A percentile compares a stretch with the other conserved stretches of the same genome.
Conservation (phyloP, 2,329 filamentous ascomycete species). For the Waltergamsia citrina region DNA sequence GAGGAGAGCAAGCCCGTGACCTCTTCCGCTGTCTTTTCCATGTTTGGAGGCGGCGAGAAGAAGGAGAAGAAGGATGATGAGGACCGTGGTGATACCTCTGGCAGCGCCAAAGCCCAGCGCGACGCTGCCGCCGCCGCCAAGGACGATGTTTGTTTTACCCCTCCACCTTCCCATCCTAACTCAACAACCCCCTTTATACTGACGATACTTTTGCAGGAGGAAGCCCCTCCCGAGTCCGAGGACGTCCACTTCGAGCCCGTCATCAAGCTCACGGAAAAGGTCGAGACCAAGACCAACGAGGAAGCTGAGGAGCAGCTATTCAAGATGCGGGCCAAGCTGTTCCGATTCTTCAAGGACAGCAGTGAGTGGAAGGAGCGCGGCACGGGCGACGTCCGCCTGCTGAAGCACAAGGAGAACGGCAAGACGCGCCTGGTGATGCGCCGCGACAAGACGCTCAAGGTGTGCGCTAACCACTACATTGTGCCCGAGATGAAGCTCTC, state of each 20-base stretch:
- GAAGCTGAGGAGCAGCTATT: conserved; percentile 95
- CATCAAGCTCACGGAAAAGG: conserved; percentile 90
- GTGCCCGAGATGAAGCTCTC: conserved; percentile 93
- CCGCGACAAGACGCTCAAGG: conserved; percentile 98
- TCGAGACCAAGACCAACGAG: conserved; percentile 96
- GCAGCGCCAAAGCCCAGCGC: conserved; percentile 74
- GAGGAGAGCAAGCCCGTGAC: conserved; percentile 33
- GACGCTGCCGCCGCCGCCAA: conserved; percentile 53
- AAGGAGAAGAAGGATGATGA: conserved; percentile 90
- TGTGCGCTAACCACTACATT: conserved; percentile 98
- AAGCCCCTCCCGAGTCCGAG: conserved; percentile 76
- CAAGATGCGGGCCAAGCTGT: conserved; percentile 99
- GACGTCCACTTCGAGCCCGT: conserved; percentile 98
- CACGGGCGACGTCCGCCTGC: conserved; percentile 87
- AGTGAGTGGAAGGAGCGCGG: conserved; percentile 99
- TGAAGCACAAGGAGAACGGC: conserved; percentile 98
- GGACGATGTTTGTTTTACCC: conserved; percentile 37
- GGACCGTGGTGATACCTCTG: conserved; percentile 78
- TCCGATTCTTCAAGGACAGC: conserved; percentile 88
- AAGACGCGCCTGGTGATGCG: conserved; percentile 98
- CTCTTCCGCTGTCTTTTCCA: conserved; percentile 75
- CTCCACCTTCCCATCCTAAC: neutral
- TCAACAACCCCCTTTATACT: neutral
- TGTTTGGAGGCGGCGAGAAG: conserved; percentile 97
- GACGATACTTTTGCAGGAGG: conserved; percentile 27